Conservation (phyloP, 179 eudicot genomes). For the Beta lomatogona region DNA sequence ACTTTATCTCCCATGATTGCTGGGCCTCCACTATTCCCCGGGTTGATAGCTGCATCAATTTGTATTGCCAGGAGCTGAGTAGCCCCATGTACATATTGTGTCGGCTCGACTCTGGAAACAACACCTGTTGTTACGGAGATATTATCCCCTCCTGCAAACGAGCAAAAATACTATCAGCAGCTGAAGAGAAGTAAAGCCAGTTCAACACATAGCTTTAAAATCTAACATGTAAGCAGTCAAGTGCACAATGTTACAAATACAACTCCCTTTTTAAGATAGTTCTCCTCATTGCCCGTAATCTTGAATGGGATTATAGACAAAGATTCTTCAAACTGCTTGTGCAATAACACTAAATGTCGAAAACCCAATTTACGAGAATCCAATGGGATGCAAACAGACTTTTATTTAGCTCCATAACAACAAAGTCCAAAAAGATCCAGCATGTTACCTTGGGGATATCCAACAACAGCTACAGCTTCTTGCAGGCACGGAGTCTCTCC, state of each 20-base stretch:
- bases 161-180: constrained; percentile 3
- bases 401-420: not conserved
- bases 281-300: not conserved
- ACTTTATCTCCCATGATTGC: constrained; percentile 98
- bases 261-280: not conserved
- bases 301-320: not conserved
- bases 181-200: not conserved
- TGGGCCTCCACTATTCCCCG: constrained; percentile 99
- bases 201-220: no score
- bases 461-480: constrained; percentile 97
- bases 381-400: not conserved
- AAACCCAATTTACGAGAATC: not conserved
- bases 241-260: not conserved
- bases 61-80: constrained; percentile 93
- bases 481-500: constrained; percentile 89
- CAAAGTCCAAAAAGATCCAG: not conserved
- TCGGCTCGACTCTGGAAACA: constrained; percentile 96
- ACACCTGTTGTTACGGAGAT: constrained; percentile 96
- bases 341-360: not conserved
- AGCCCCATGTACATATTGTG: constrained; percentile 95
- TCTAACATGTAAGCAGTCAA: not conserved
- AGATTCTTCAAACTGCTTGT: not conserved
- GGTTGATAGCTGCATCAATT: constrained; percentile 98
- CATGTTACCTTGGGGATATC: constrained; percentile 90
- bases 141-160: constrained; percentile 84